phyloP scores from a whole-genome alignment of 306 rosid species.

The Inga oerstediana region DNA sequence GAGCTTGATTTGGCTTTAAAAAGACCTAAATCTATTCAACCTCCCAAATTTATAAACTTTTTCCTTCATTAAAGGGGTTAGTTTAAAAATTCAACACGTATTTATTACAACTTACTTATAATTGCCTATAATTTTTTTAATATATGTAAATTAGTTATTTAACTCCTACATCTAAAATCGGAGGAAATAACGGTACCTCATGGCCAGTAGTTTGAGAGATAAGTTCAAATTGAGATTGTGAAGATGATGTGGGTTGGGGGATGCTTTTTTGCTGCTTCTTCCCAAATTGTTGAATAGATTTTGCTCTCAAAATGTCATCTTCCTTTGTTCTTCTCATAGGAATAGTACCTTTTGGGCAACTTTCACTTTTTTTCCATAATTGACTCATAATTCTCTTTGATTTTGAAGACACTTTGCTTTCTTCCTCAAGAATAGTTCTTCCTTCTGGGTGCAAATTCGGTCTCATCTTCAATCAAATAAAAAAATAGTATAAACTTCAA shows the following conservation, averaged over 20 bases:
- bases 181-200: slow-evolving; percentile 35
- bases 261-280: slow-evolving; percentile 17
- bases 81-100: no score
- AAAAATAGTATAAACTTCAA: background rate
- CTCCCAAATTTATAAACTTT: no score
- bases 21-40: no score
- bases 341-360: slow-evolving; percentile 54
- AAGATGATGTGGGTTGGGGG: slow-evolving; percentile 47
- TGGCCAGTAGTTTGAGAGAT: slow-evolving; percentile 45
- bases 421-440: slow-evolving; percentile 33
- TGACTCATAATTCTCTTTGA: slow-evolving; percentile 43
- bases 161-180: no score
- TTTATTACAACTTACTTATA: no score
- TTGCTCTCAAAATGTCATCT: background rate
- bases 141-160: no score
- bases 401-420: slow-evolving; percentile 37
- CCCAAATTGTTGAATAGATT: background rate
- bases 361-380: slow-evolving; percentile 50
- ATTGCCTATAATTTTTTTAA: no score
- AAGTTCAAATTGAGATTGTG: slow-evolving; percentile 43
- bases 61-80: no score
- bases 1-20: no score
- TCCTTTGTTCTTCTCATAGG: slow-evolving; percentile 29
- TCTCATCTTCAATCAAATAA: slow-evolving; percentile 30
- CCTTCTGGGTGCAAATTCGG: slow-evolving; percentile 52